These are phyloP conservation scores for Botryotinia globosa DNA, from an alignment of 2,329 filamentous ascomycete genomes.

Conservation along the genomic window DNA sequence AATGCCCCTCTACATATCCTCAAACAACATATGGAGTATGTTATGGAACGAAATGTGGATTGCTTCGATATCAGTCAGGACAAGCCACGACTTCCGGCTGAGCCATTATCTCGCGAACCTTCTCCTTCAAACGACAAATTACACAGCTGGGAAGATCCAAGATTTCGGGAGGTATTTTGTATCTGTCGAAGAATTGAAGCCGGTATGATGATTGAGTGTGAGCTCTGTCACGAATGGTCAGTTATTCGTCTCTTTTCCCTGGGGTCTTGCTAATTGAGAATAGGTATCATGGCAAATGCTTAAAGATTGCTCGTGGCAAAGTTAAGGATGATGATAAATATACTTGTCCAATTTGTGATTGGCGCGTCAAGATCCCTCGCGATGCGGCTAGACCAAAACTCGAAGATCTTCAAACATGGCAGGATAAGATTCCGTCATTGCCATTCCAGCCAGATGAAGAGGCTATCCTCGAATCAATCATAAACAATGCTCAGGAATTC, in stretches of 20 bases:
- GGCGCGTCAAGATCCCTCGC: constrained; percentile 92
- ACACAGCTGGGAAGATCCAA: constrained; percentile 59
- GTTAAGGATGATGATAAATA: constrained; percentile 99
- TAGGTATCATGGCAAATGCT: constrained; percentile 95
- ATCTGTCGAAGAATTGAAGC: constrained; percentile 92
- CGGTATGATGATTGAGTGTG: constrained; percentile 99
- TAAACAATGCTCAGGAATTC: constrained; percentile 80
- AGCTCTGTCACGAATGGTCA: constrained; percentile 95
- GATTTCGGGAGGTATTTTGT: constrained; percentile 81
- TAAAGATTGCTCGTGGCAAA: constrained; percentile 96
- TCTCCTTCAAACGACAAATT: constrained; percentile 54
- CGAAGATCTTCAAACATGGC: constrained; percentile 81
- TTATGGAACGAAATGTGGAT: constrained; percentile 81
- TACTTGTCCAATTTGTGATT: constrained; percentile 96
- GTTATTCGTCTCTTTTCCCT: constrained; percentile 36
- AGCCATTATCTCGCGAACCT: constrained; percentile 84
- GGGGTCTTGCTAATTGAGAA: constrained; percentile 21
- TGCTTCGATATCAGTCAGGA: constrained; percentile 87
- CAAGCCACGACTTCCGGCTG: constrained; percentile 83
- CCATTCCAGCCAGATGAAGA: constrained; percentile 98
- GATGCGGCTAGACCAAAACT: constrained; percentile 94
- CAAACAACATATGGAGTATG: constrained; percentile 90
- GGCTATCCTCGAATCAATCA: constrained; percentile 78
- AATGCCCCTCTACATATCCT: constrained; percentile 96
- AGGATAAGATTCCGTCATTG: constrained; percentile 73